Evolutionary conservation across 352 stramenopile species (phyloP).

Genomic region (Phytophthora colocasiae): DNA sequence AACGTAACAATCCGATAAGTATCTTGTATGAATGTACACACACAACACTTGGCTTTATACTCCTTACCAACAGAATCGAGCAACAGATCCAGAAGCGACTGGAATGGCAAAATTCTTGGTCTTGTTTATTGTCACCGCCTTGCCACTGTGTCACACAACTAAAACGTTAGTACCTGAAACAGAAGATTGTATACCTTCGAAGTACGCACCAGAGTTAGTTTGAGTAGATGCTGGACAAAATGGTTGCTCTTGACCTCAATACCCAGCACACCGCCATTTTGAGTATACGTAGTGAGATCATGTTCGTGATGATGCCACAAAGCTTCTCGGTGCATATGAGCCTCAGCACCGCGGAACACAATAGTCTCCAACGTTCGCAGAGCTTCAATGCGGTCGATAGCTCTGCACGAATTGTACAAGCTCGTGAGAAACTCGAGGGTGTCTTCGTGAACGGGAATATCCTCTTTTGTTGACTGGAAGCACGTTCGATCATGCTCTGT

Average conservation of each 20-base stretch:
- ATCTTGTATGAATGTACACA: not conserved
- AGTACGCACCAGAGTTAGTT: constrained; percentile 62
- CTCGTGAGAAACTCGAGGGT: constrained; percentile 63
- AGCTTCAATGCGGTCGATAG: constrained; percentile 75
- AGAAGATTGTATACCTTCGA: not conserved
- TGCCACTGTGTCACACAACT: constrained; percentile 48
- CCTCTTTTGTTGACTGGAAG: constrained; percentile 84
- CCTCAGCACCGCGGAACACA: constrained; percentile 82
- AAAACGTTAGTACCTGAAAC: constrained; percentile 13
- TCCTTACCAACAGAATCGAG: constrained; percentile 80
- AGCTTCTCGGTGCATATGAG: constrained; percentile 76
- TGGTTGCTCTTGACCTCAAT: constrained; percentile 63
- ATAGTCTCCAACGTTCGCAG: constrained; percentile 77
- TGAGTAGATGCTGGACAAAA: constrained; percentile 69
- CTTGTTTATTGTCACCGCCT: constrained; percentile 54
- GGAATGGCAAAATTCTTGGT: constrained; percentile 81
- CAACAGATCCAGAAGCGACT: constrained; percentile 88
- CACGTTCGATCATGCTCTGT: constrained; percentile 89
- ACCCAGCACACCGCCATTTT: constrained; percentile 72
- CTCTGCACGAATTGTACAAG: constrained; percentile 65
- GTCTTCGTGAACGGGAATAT: constrained; percentile 83
- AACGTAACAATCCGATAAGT: not conserved
- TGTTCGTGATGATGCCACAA: constrained; percentile 64
- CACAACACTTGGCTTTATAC: not conserved
- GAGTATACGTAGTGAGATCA: constrained; percentile 62